Evolutionary conservation across 768 basidiomycete species (phyloP).

Genomic region (Termitomyces sp.): DNA sequence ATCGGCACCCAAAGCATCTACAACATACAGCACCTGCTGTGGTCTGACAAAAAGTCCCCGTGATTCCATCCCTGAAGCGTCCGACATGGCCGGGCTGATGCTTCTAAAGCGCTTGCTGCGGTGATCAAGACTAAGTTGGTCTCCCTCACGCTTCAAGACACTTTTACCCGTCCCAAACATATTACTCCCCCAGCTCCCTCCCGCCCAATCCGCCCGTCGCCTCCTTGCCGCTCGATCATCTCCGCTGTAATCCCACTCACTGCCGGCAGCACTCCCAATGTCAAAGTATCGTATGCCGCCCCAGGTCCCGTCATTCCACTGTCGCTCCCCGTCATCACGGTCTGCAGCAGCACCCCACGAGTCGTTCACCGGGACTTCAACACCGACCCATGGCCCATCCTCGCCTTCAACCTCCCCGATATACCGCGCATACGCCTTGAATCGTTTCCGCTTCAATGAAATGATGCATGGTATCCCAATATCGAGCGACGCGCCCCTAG

Average conservation of each 20-base stretch:
- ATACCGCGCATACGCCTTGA: constrained; percentile 84
- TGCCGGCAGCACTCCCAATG: constrained; percentile 41
- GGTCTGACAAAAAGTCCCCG: constrained; percentile 81
- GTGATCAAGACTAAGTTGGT: constrained; percentile 39
- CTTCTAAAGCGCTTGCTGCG: constrained; percentile 68
- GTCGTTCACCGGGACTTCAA: constrained; percentile 71
- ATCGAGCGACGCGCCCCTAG: constrained; percentile 69
- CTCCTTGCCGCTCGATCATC: constrained; percentile 46
- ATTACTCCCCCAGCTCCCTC: constrained; percentile 21
- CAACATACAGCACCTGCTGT: constrained; percentile 82
- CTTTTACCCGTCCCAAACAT: constrained; percentile 24
- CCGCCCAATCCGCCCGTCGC: constrained; percentile 34
- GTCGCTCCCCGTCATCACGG: constrained; percentile 45
- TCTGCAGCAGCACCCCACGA: constrained; percentile 19
- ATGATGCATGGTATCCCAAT: constrained; percentile 91
- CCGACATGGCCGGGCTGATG: constrained; percentile 62
- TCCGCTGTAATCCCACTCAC: constrained; percentile 61
- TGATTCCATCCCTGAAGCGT: constrained; percentile 47
- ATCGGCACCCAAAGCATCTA: constrained; percentile 73
- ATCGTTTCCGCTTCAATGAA: constrained; percentile 73
- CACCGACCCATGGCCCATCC: constrained; percentile 83
- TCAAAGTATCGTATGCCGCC: constrained; percentile 83
- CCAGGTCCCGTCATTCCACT: constrained; percentile 85
- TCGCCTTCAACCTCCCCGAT: constrained; percentile 86
- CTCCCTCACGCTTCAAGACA: constrained; percentile 36